Evolutionary conservation across 345 rosid genomes (phyloP).

Genomic region (Euclidium syriacum): DNA sequence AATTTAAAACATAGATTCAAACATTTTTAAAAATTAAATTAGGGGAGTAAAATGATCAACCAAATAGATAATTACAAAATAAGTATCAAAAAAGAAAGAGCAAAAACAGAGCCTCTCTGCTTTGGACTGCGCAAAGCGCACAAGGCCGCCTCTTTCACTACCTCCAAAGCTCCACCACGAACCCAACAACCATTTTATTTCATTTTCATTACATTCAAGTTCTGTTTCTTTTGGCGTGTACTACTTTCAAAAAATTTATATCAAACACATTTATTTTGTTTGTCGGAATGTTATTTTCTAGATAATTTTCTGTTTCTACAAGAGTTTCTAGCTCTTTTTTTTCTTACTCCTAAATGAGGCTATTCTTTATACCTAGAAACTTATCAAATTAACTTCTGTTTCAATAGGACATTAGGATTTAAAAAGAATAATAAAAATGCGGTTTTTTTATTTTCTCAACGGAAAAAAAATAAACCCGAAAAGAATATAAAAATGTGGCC

Average conservation of each 20-base stretch:
- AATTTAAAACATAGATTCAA: background rate
- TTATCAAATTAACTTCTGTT: too few species aligned
- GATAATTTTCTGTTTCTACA: too few species aligned
- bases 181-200: background rate
- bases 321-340: too few species aligned
- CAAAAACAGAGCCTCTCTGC: constrained; percentile 9
- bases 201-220: background rate
- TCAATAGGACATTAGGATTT: too few species aligned
- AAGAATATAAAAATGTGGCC: constrained; percentile 20
- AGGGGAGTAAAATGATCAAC: background rate
- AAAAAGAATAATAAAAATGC: background rate
- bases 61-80: background rate
- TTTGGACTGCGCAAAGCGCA: constrained; percentile 14
- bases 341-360: background rate
- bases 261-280: too few species aligned
- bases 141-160: constrained; percentile 25
- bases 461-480: background rate
- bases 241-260: too few species aligned
- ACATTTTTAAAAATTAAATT: background rate
- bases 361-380: background rate
- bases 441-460: background rate
- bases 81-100: background rate
- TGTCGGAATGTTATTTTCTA: too few species aligned
- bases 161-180: constrained; percentile 19
- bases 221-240: background rate